Base-by-base conservation (phyloP, 2,329 filamentous ascomycete species). In the Dactylellina parvicollis region DNA sequence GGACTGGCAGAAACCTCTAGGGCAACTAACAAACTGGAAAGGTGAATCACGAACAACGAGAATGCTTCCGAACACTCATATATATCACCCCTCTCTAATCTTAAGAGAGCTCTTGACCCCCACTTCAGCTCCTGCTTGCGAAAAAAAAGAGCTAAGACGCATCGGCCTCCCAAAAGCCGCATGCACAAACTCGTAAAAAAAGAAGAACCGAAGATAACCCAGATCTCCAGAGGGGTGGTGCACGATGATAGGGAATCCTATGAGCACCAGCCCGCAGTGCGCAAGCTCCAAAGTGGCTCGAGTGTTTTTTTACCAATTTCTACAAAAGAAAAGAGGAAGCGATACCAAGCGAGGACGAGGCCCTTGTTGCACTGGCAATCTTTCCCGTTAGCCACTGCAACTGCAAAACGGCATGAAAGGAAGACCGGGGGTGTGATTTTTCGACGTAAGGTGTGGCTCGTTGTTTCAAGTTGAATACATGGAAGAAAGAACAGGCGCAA, bases 401-500 rank as follows among this genome's bases (percentile, higher is more conserved):
- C 40, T 38, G 36, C 34, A 34, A 12, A 42, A 69, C 64, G 34
- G 46, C 54, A 69, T 60, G 24, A 69, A 60, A n/a, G 26, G 61
- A 54, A 36, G 61, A 56, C 52, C n/a, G 40, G 62, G 62, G 55
- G 57, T 30, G 7, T 5, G 2, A n/a, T 44, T 12, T 55, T 36
- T 49, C 24, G 61, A 65, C 22, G 62, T 59, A 52, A 46, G 55
- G 64, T 69, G 64, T 69, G 64, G 64, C 64, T 69, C 64, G 55
- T 50, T 69, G 64, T 69, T 69, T 69, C 64, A 69, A 60, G 42
- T 56, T 42, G 32, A 56, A n/a, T 40, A 40, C 16, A 28, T 55
- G 2, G n/a, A 22, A 36, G 16, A 24, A 22, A 3, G n/a, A 7
- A 38, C 1, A 14, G 28, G 7, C 22, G 28, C 30, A 16, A 49